Conservation (phyloP, 345 rosid species). For the Dipteronia sinensis region DNA sequence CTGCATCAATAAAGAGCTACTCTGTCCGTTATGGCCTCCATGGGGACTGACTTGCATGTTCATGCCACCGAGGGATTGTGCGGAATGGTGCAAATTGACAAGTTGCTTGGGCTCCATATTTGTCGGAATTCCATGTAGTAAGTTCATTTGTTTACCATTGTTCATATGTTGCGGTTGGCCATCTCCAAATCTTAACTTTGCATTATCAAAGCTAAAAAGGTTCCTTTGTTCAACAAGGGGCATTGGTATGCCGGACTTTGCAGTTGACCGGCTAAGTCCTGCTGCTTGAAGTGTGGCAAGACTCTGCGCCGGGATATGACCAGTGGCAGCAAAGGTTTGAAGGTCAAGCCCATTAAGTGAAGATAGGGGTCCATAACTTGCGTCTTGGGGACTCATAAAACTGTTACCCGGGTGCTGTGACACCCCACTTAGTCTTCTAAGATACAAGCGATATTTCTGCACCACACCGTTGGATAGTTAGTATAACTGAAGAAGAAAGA, state of each 20-base stretch:
- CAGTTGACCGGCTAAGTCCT: constrained; percentile 61
- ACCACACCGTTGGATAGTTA: constrained; percentile 13
- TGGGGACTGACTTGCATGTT: constrained; percentile 49
- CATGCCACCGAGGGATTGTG: constrained; percentile 42
- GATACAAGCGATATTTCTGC: constrained; percentile 94
- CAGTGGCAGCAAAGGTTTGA: constrained; percentile 71
- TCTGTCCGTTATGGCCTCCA: constrained; percentile 51
- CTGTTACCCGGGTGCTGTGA: constrained; percentile 65
- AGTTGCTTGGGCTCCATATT: constrained; percentile 68
- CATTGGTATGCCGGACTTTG: constrained; percentile 58
- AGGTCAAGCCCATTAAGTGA: constrained; percentile 68
- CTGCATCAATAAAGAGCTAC: constrained; percentile 51
- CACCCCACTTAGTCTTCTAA: constrained; percentile 89
- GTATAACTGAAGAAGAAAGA: constrained; percentile 2
- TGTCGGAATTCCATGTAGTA: constrained; percentile 75
- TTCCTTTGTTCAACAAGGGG: constrained; percentile 76
- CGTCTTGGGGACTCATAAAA: constrained; percentile 68
- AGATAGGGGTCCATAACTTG: constrained; percentile 55
- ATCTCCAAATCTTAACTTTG: constrained; percentile 69
- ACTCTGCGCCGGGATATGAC: constrained; percentile 82
- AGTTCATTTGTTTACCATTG: constrained; percentile 51
- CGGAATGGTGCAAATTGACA: constrained; percentile 44
- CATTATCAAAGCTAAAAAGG: constrained; percentile 72
- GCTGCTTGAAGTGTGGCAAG: constrained; percentile 86
- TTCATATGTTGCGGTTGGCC: constrained; percentile 54